Conservation (phyloP, 371 early-diverging fungal genomes). For the Fennellomyces sp. region DNA sequence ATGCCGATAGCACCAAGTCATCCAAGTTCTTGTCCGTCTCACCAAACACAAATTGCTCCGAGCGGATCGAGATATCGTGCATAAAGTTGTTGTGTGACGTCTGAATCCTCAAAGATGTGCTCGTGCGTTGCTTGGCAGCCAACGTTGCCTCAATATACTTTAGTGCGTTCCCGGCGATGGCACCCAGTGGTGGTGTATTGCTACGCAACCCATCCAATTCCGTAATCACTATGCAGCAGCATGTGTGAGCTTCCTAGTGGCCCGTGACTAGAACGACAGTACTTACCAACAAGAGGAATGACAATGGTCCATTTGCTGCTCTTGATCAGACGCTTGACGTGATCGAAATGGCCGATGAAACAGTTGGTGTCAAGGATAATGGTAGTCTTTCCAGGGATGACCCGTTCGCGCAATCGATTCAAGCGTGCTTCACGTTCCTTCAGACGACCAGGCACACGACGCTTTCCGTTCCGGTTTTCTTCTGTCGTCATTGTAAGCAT, state of each 20-base stretch:
- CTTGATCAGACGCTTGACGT: conserved; percentile 53
- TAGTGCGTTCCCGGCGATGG: conserved; percentile 55
- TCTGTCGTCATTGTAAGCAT: conserved; percentile 26
- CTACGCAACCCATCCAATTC: conserved; percentile 66
- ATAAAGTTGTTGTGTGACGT: conserved; percentile 71
- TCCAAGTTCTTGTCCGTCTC: conserved; percentile 68
- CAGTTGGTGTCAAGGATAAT: conserved; percentile 73
- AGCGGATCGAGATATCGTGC: conserved; percentile 63
- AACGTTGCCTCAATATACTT: conserved; percentile 52
- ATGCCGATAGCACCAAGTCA: conserved; percentile 64
- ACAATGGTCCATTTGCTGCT: conserved; percentile 61
- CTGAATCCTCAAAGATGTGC: conserved; percentile 47
- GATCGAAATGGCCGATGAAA: conserved; percentile 62
- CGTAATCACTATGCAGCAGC: conserved; percentile 49
- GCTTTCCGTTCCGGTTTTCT: conserved; percentile 18
- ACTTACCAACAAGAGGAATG: conserved; percentile 63
- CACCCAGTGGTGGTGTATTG: conserved; percentile 60
- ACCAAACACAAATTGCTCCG: conserved; percentile 67
- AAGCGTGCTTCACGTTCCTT: conserved; percentile 38
- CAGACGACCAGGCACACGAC: conserved; percentile 24
- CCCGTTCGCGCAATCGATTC: conserved; percentile 28
- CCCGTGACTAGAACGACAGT: not conserved
- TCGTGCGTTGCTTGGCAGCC: conserved; percentile 32
- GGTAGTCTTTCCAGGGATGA: conserved; percentile 55
- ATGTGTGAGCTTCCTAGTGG: not conserved